Conservation (phyloP, 2,329 filamentous ascomycete species). For the Tothia fuscella region DNA sequence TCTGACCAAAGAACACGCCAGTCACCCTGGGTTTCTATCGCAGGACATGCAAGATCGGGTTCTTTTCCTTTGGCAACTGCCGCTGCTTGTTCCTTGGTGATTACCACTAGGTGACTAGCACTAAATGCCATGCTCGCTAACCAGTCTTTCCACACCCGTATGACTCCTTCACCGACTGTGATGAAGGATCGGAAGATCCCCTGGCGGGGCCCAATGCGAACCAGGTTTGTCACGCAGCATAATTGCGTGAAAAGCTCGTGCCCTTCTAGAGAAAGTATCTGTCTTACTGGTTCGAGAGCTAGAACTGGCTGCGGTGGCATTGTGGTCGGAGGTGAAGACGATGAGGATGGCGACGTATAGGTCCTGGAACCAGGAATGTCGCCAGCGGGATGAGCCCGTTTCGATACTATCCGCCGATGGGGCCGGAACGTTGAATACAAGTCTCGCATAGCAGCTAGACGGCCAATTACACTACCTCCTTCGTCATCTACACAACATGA, state of each 20-base stretch:
- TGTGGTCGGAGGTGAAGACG: slow-evolving; percentile 12
- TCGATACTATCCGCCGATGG: slow-evolving; percentile 44
- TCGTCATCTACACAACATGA: slow-evolving; percentile 27
- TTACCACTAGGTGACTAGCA: too few species aligned
- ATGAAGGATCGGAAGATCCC: slow-evolving; percentile 54
- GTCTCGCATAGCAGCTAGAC: slow-evolving; percentile 37
- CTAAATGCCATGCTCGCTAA: slow-evolving; percentile 40
- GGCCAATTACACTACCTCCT: slow-evolving; percentile 20
- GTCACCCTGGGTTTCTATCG: too few species aligned
- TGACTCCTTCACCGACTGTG: slow-evolving; percentile 53
- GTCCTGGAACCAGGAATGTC: slow-evolving; percentile 36
- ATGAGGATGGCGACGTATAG: slow-evolving; percentile 18
- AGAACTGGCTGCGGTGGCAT: slow-evolving; percentile 14
- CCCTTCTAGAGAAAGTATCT: slow-evolving; percentile 53
- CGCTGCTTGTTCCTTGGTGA: too few species aligned
- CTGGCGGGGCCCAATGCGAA: slow-evolving; percentile 49
- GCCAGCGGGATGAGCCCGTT: slow-evolving; percentile 28
- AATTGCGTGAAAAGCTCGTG: slow-evolving; percentile 66
- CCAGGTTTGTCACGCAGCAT: slow-evolving; percentile 54
- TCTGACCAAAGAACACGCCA: slow-evolving; percentile 61
- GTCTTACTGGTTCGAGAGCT: slow-evolving; percentile 37
- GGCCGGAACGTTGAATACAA: slow-evolving; percentile 64
- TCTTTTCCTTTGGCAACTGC: too few species aligned
- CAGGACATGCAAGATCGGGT: too few species aligned
- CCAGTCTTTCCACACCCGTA: slow-evolving; percentile 65